Base-by-base conservation (phyloP, 805 yeast species). In the Candida cerambycidarum region DNA sequence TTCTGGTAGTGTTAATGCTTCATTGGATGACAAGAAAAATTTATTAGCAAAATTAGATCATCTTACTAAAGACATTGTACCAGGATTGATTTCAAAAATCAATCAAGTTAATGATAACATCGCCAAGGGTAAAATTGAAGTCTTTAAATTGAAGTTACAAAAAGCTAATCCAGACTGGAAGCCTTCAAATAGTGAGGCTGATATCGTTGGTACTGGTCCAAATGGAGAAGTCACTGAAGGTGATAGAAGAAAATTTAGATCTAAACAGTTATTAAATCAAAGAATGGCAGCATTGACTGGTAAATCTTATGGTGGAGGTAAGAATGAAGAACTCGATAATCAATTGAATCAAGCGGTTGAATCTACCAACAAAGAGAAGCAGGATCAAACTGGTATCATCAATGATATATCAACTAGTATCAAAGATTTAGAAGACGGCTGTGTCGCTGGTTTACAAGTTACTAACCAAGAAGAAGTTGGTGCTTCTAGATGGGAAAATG, bases 261-360 rank as follows among this genome's bases (percentile, higher is more conserved):
- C 87, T 32, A 84, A 85, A 57, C 95, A 92, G 31, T 66, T 82
- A 43, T 71, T 93, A 53, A 81, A 82, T 49, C 86, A 90, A 39
- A 78, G 96, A 52, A 89, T 92, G 95, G 95, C 96, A 21, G 88
- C 92, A 3, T 75, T 92, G 55, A 90, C 97, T 0, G 97, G 97
- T 5, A 84, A 82, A 55, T 38, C 56, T 9, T 32, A 28, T 6
- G 61, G 68, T 32, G 73, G 71, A 17, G 45, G 44, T 21, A 68
- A 67, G 3, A 73, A 76, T 52, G 79, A 80, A 30, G 76, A 72
- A 40, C 75, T 79, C 39, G 88, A 83, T 46, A 60, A 67, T 5
- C 66, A 69, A 44, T 71, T 83, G 48, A 75, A 73, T 39, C 75
- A 71, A 45, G 83, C 79, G 38, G 63, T 75, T 16, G 69, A 74